A percentile compares a stretch with the other conserved stretches of the same genome.
Conservation (phyloP, 2,329 filamentous ascomycete genomes). For the Zarea fungicola region DNA sequence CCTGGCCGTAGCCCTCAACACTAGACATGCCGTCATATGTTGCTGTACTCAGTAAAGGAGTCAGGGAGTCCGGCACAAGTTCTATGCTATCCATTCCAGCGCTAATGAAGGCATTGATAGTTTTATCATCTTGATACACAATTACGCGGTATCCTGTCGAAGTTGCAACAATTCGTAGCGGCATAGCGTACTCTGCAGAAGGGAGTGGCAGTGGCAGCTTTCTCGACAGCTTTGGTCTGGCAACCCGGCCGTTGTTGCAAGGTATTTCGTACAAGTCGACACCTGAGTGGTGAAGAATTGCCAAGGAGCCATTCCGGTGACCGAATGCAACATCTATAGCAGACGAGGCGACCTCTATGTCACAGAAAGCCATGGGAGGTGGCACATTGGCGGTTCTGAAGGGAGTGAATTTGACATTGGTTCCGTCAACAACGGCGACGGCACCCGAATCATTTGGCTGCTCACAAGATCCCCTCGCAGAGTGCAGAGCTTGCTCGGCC, state of each 20-base stretch:
- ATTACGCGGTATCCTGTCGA: constrained; percentile 27
- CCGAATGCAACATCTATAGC: constrained; percentile 72
- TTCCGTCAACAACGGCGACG: constrained; percentile 81
- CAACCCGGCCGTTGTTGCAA: constrained; percentile 48
- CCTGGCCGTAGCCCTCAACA: constrained; percentile 39
- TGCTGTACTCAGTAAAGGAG: constrained; percentile 22
- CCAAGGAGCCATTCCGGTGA: constrained; percentile 58
- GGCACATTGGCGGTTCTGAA: constrained; percentile 80
- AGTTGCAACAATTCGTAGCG: constrained; percentile 29
- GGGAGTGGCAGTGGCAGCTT: constrained; percentile 33
- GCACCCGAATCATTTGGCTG: constrained; percentile 73
- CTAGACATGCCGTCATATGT: constrained; percentile 26
- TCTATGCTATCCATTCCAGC: constrained; percentile 16
- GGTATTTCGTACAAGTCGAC: constrained; percentile 69
- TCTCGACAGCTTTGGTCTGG: constrained; percentile 36
- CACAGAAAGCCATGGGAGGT: constrained; percentile 85
- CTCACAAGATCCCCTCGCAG: constrained; percentile 61
- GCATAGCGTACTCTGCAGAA: constrained; percentile 20
- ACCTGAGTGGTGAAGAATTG: constrained; percentile 62
- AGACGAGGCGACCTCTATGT: constrained; percentile 57
- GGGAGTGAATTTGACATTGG: constrained; percentile 74
- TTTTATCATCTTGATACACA: constrained; percentile 24
- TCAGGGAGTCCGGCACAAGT: constrained; percentile 10
- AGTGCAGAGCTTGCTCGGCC: constrained; percentile 63
- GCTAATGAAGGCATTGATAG: constrained; percentile 21